Base-by-base conservation (phyloP, 306 rosid genomes). In the Fragaria nilgerrensis region DNA sequence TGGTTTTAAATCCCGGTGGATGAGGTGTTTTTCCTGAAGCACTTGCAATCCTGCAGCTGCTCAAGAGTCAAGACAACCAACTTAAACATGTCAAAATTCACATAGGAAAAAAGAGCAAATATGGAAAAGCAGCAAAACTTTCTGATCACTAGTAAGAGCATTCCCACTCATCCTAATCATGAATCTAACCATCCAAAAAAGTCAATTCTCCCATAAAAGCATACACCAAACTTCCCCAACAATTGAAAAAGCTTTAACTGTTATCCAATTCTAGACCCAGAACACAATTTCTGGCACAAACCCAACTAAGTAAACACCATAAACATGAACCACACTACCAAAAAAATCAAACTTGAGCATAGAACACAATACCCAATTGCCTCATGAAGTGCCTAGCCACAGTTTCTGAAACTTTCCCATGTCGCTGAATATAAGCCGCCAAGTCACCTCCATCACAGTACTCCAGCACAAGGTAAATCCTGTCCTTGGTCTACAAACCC, bases 1-100 rank as follows among this genome's bases (percentile, higher is more conserved):
- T 14, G 99, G 99, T 76, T 96, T 96, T 53, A 96, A 86, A 91
- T 96, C 99, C 74, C 99, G 86, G 79, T 96, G 99, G 81, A 96
- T 96, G 79, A 96, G 97, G 75, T 91, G 87, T 74, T 91, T 88
- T 78, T 89, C 96, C 81, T 96, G 98, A 83, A 92, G 99, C 53
- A 91, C 90, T 82, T 86, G 89, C 88, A 92, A 79, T 69, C 99
- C 99, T 19, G 85, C 78, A 61, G 96, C 98, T 96, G 89, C 81
- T 85, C 74, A 86, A 9, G 11, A 9, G 45, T 43, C 45, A 7
- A 41, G 68, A 73, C 77, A 81, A 78, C 72, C 78, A 75, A 67
- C 80, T 76, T 68, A 70, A 78, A 67, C 82, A 65, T 29, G 80
- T 70, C 14, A n/a, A 69, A 37, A 22, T 69, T 70, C 73, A 47